Percentiles rank a stretch among this genome's conserved stretches.
Conservation (phyloP, 2,329 filamentous ascomycete genomes). For the Fusarium xylarioides region DNA sequence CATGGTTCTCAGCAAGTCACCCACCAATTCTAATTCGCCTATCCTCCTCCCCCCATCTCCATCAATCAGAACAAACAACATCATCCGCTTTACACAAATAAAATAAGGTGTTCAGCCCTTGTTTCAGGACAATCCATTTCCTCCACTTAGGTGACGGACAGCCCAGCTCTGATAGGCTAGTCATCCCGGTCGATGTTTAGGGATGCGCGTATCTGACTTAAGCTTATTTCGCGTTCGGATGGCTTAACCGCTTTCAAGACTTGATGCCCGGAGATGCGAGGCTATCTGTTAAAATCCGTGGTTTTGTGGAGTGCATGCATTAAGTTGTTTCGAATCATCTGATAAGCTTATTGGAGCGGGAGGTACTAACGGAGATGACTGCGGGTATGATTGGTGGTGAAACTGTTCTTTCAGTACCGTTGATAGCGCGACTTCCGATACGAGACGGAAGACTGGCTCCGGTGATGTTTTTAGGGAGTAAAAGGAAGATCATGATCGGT, state of each 20-base stretch:
- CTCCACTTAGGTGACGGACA: not conserved
- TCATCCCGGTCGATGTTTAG: not conserved
- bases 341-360: not conserved
- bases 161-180: not conserved
- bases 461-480: too few species aligned
- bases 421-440: not conserved
- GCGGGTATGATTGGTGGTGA: not conserved
- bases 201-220: not conserved
- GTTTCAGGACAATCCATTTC: not conserved
- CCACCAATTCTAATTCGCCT: not conserved
- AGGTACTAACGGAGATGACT: fast-evolving
- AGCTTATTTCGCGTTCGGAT: not conserved
- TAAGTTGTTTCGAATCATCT: not conserved
- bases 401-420: fast-evolving
- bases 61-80: not conserved
- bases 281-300: not conserved
- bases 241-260: not conserved
- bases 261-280: not conserved
- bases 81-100: not conserved
- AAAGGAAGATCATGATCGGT: not conserved
- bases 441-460: not conserved
- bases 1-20: not conserved
- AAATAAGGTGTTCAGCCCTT: not conserved
- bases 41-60: not conserved
- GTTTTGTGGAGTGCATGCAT: not conserved